Evolutionary conservation across 2,329 filamentous ascomycete species (phyloP).

Genomic region (Neonectria punicea): DNA sequence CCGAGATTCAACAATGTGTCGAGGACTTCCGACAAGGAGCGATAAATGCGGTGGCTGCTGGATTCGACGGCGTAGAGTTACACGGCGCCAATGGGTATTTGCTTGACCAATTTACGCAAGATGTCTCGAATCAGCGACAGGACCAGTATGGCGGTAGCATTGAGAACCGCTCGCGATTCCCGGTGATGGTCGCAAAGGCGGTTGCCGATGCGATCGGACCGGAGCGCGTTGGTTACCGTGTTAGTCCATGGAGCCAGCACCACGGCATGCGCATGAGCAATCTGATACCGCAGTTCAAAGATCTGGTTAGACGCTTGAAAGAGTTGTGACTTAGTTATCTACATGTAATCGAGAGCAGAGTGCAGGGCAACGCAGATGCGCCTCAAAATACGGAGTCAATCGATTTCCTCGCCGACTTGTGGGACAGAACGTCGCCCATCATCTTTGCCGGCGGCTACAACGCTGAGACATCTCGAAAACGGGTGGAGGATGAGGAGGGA

Average conservation of each 20-base stretch:
- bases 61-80: slow-evolving; percentile 76
- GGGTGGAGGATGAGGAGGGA: too few species aligned
- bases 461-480: too few species aligned
- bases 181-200: slow-evolving; percentile 58
- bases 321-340: too few species aligned
- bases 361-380: too few species aligned
- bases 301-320: too few species aligned
- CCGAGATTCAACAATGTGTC: slow-evolving; percentile 2
- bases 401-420: too few species aligned
- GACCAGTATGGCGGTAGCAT: slow-evolving; percentile 62
- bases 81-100: slow-evolving; percentile 68
- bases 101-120: slow-evolving; percentile 66
- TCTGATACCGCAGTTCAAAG: too few species aligned
- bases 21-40: slow-evolving; percentile 47
- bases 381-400: too few species aligned
- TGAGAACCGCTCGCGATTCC: slow-evolving; percentile 60
- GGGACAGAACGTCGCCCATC: too few species aligned
- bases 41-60: slow-evolving; percentile 66
- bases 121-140: slow-evolving; percentile 58
- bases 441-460: too few species aligned
- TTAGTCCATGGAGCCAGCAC: slow-evolving; percentile 56
- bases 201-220: slow-evolving; percentile 57
- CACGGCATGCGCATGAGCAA: too few species aligned
- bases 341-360: too few species aligned
- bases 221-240: slow-evolving; percentile 63